Base-by-base conservation (phyloP, 305 asterid species). In the Fraxinus baroniana region DNA sequence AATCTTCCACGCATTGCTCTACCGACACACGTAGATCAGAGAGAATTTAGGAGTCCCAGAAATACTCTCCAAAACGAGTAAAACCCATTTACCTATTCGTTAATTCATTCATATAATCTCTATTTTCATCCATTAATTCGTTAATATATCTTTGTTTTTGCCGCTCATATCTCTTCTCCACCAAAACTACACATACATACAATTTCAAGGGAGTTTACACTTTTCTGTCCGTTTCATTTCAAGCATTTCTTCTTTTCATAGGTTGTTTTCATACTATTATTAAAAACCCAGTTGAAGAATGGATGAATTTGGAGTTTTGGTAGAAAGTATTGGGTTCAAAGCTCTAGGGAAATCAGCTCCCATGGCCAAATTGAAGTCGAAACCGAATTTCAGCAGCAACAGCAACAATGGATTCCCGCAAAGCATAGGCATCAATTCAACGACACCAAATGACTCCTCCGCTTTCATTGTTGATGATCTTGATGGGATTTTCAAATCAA, bases 221-320 rank as follows among this genome's bases (percentile, higher is more conserved):
- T 30, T 70, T 28, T 70, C 22, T 12, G 75, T 28, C 3, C 12
- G 30, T 70, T 30, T 12, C 75, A 28, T 70, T 68, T 70, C 75
- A 28, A 70, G 39, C 20, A 28, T 70, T 70, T 70, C 57, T 46
- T 46, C 12, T 76, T 76, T 32, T 22, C 26, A 33, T 49, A 28
- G 39, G 75, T 70, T 30, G 12, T 70, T 70, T 13, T 39, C 5
- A 12, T 70, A 30, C 8, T 70, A 70, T 70, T 70, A 30, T 70
- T 30, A 28, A 18, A 30, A 12, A 70, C 20, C 41, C 75, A 57
- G 71, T 75, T 37, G 41, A 39, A 30, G 74, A n/a, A 94, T 94
- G 98, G 97, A 94, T 49, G 91, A 90, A 86, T 92, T 94, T 73
- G 97, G 94, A 46, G 97, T 94, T 39, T 85, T 91, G 91, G 97